phyloP scores from a whole-genome alignment of 2,329 filamentous ascomycete genomes.

The Fusarium devonianum region DNA sequence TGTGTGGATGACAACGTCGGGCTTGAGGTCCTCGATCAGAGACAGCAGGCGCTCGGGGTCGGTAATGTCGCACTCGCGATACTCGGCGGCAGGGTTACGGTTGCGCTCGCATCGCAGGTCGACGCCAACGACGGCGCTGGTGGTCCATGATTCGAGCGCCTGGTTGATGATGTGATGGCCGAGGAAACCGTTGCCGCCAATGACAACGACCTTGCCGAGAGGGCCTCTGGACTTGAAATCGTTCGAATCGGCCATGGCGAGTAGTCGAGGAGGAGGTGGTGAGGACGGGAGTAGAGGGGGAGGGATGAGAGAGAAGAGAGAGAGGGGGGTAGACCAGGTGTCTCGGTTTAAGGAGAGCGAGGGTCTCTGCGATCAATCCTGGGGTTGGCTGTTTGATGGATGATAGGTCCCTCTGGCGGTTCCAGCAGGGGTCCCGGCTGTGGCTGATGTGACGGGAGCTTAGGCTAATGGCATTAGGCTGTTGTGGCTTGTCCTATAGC shows the following conservation, averaged over 20 bases:
- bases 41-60: slow-evolving; percentile 65
- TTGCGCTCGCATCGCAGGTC: slow-evolving; percentile 77
- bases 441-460: slow-evolving; percentile 26
- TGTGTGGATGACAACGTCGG: slow-evolving; percentile 90
- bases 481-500: slow-evolving; percentile 11
- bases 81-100: slow-evolving; percentile 65
- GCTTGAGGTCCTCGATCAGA: slow-evolving; percentile 71
- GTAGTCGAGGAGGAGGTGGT: slow-evolving; percentile 6
- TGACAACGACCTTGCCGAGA: slow-evolving; percentile 76
- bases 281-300: background rate
- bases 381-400: slow-evolving; percentile 13
- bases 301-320: slow-evolving; percentile 9
- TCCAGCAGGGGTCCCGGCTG: slow-evolving; percentile 15
- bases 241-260: slow-evolving; percentile 6
- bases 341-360: slow-evolving; percentile 4
- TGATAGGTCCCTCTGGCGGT: slow-evolving; percentile 18
- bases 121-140: slow-evolving; percentile 69
- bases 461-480: slow-evolving; percentile 24
- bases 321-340: slow-evolving; percentile 12
- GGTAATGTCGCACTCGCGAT: slow-evolving; percentile 82
- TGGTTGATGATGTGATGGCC: slow-evolving; percentile 83
- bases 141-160: slow-evolving; percentile 62
- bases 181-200: slow-evolving; percentile 85
- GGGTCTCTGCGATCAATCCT: slow-evolving; percentile 11
- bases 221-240: slow-evolving; percentile 44